A percentile compares a stretch with the other conserved stretches of the same genome.
phyloP scores from a whole-genome alignment of 306 rosid species.

The Cicer chorassanicum region DNA sequence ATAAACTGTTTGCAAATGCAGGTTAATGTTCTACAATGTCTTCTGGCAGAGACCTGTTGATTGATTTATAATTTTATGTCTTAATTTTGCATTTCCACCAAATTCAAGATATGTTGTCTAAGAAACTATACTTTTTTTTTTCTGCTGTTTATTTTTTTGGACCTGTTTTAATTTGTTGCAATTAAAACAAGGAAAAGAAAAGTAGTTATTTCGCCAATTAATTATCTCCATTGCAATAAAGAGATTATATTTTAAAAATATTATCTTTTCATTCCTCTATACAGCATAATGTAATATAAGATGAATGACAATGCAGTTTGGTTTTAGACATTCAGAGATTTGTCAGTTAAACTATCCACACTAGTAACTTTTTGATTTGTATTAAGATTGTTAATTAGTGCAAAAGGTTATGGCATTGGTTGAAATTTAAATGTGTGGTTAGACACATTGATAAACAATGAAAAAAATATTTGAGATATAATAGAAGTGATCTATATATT shows the following conservation, averaged over 20 bases:
- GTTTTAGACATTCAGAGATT: background rate
- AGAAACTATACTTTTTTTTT: constrained; percentile 8
- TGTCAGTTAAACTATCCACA: background rate
- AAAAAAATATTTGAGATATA: no score
- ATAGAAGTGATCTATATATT: no score
- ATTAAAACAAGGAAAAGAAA: background rate
- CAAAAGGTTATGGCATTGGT: background rate
- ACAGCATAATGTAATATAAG: background rate
- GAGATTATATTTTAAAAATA: background rate
- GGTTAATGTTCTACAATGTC: constrained; percentile 66
- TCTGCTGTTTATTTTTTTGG: background rate
- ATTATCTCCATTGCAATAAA: constrained; percentile 26
- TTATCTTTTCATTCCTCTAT: no score
- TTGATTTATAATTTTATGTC: constrained; percentile 3
- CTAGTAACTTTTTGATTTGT: background rate
- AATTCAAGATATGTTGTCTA: constrained; percentile 25
- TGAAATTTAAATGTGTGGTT: no score
- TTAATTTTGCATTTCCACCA: constrained; percentile 8
- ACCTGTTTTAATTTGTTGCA: no score
- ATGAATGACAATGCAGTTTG: constrained; percentile 1
- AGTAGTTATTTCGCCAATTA: constrained; percentile 11
- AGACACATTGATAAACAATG: no score
- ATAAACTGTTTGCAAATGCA: constrained; percentile 69
- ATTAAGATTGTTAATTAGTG: background rate
- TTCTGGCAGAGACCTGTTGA: constrained; percentile 48